Conservation (phyloP, 2,329 filamentous ascomycete genomes). For the Exophiala sideris region DNA sequence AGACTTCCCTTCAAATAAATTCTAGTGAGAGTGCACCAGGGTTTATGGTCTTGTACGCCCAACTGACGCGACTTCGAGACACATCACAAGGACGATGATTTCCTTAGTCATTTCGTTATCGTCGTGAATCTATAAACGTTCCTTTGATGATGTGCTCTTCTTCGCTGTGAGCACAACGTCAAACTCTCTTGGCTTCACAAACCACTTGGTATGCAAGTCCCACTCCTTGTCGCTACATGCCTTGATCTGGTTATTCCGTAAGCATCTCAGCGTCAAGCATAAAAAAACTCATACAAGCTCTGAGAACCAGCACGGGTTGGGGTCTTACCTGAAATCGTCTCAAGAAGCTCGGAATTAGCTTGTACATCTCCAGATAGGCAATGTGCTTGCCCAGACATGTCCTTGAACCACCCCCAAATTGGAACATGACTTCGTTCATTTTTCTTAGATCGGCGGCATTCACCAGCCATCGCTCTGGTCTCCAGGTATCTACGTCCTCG, state of each 20-base stretch:
- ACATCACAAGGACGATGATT: not conserved
- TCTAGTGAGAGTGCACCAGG: too few species aligned
- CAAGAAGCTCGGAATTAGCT: slow-evolving; percentile 24
- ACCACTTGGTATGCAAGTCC: slow-evolving; percentile 12
- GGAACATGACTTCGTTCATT: not conserved
- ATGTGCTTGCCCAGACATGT: slow-evolving; percentile 22
- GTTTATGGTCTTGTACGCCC: too few species aligned
- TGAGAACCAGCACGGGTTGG: not conserved
- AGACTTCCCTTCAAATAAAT: not conserved
- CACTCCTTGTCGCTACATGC: slow-evolving; percentile 2
- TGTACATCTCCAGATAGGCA: slow-evolving; percentile 17
- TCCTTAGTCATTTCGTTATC: not conserved
- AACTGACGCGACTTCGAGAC: not conserved
- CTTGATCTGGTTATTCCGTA: not conserved
- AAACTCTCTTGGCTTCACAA: slow-evolving; percentile 12
- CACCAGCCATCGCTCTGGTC: slow-evolving; percentile 12
- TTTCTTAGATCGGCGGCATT: not conserved
- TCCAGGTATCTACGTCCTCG: slow-evolving; percentile 2
- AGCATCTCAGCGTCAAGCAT: not conserved
- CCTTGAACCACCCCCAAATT: not conserved
- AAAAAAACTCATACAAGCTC: not conserved
- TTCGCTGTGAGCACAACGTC: slow-evolving; percentile 16
- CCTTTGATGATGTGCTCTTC: not conserved
- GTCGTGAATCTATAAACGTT: not conserved
- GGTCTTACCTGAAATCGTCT: slow-evolving; percentile 3